phyloP scores from a whole-genome alignment of 768 basidiomycete genomes.

The Lactarius deliciosus region DNA sequence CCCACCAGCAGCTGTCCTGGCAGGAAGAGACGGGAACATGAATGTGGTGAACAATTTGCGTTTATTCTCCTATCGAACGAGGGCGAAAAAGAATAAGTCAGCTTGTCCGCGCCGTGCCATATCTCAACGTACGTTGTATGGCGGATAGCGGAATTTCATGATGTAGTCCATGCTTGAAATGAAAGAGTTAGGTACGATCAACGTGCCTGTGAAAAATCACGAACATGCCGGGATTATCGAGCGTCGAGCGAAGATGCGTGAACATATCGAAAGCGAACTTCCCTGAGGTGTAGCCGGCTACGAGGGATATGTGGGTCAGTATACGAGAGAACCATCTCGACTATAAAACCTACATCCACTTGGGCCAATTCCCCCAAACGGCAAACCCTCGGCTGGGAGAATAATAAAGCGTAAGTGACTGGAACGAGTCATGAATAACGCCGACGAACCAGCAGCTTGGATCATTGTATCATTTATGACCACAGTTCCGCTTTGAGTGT shows the following conservation, averaged over 20 bases:
- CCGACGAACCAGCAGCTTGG: slow-evolving; percentile 51
- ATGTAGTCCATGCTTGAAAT: slow-evolving; percentile 37
- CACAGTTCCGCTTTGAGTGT: slow-evolving; percentile 69
- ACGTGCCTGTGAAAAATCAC: slow-evolving; percentile 14
- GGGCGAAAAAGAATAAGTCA: slow-evolving; percentile 8
- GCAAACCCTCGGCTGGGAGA: slow-evolving; percentile 54
- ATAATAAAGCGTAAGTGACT: background rate
- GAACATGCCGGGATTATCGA: slow-evolving; percentile 45
- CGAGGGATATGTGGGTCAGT: background rate
- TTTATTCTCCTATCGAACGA: slow-evolving; percentile 30
- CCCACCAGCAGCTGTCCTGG: slow-evolving; percentile 39
- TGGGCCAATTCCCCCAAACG: slow-evolving; percentile 71
- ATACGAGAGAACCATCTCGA: slow-evolving; percentile 11
- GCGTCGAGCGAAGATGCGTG: slow-evolving; percentile 65
- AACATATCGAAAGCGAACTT: slow-evolving; percentile 77
- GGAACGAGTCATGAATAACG: background rate
- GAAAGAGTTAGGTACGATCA: background rate
- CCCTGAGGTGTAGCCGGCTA: slow-evolving; percentile 68
- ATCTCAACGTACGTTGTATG: slow-evolving; percentile 37
- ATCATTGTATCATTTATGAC: slow-evolving; percentile 69
- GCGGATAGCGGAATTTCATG: slow-evolving; percentile 40
- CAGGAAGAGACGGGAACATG: slow-evolving; percentile 39
- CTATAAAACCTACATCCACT: slow-evolving; percentile 59
- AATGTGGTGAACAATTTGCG: slow-evolving; percentile 35
- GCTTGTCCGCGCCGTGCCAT: background rate